Evolutionary conservation across 2,329 filamentous ascomycete species (phyloP), one percentile per base, ranked within the genome.

Genomic region (Aspergillus eucalypticola): DNA sequence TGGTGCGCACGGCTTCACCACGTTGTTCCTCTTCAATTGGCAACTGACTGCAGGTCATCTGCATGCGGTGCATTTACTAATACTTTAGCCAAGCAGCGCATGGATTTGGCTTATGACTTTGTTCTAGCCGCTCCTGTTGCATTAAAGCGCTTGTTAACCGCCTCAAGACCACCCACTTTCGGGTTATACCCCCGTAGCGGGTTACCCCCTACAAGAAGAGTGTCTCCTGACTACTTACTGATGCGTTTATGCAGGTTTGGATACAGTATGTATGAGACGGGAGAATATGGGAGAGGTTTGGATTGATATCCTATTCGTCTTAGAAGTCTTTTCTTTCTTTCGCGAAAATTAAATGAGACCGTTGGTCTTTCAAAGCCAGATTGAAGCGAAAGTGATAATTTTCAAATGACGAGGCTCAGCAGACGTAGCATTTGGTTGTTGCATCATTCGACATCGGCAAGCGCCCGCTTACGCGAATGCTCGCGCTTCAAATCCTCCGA

Each of bases 401-500:
- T 35, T 35, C 27, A 55, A n/a, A 29, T 17, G 6, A 13, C 15
- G 5, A 32, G n/a, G 25, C 27, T 32, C 25, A 29, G 25, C 13
- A 32, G 25, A 11, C 13, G 3, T 50, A 3, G 25, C 8, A 17
- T 50, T 27, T 10, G 46, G 7, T 10, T 13, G 15, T 27, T 27
- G 25, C 5, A 19, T 29, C 57, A 66, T 21, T 60, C 29, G 35
- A 44, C 56, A 25, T 60, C 64, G 63, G 55, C 59, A 38, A 60
- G 55, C 19, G 54, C 46, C 5, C 67, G 63, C 63, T 73, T 75
- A 25, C 65, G 70, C 13, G 62, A 68, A 13, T 68, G 66, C 39
- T 64, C 48, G 32, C 65, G 55, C 59, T 71, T 73, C 49, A 75
- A 70, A 38, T 77, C 73, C n/a, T 74, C 71, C 7, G 74, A 76